Evolutionary conservation across 352 stramenopile genomes (phyloP).

Genomic region (Phytophthora pseudosyringae): DNA sequence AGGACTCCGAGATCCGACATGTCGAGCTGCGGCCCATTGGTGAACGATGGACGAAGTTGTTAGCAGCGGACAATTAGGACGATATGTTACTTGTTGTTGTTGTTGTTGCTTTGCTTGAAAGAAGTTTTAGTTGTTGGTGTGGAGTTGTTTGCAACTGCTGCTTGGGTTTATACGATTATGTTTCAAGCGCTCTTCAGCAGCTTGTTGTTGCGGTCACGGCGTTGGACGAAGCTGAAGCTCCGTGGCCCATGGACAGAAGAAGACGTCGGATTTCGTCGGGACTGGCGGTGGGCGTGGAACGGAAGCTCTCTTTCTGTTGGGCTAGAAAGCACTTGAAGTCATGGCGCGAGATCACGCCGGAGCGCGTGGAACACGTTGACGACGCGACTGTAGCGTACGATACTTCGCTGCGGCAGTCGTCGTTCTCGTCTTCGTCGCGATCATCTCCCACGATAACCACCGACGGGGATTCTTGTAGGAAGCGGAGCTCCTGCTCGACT

Average conservation of each 20-base stretch:
- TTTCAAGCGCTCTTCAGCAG: constrained; percentile 11
- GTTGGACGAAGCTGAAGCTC: constrained; percentile 7
- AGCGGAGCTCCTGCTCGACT: constrained; percentile 65
- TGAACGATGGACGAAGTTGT: constrained; percentile 42
- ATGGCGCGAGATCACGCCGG: constrained; percentile 59
- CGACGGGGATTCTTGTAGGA: constrained; percentile 51
- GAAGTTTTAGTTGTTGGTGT: too few relatives aligned
- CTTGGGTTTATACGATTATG: background rate
- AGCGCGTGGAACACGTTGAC: constrained; percentile 59
- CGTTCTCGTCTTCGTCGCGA: constrained; percentile 31
- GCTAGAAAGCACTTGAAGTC: constrained; percentile 62
- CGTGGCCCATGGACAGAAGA: constrained; percentile 43
- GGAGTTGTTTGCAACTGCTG: background rate
- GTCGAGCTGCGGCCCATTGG: constrained; percentile 54
- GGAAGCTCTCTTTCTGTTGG: constrained; percentile 40
- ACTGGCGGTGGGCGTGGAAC: constrained; percentile 41
- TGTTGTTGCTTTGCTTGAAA: too few relatives aligned
- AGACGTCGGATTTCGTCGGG: constrained; percentile 53
- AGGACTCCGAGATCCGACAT: constrained; percentile 42
- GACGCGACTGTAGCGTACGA: constrained; percentile 53
- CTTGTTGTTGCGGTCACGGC: constrained; percentile 22
- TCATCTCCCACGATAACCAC: constrained; percentile 59
- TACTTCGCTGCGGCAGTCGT: constrained; percentile 50
- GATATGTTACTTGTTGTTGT: background rate
- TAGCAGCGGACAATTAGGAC: background rate